Percentiles rank a stretch among this genome's conserved stretches.
phyloP scores from a whole-genome alignment of 2,329 filamentous ascomycete genomes.

The Beauveria scarabaeidicola region DNA sequence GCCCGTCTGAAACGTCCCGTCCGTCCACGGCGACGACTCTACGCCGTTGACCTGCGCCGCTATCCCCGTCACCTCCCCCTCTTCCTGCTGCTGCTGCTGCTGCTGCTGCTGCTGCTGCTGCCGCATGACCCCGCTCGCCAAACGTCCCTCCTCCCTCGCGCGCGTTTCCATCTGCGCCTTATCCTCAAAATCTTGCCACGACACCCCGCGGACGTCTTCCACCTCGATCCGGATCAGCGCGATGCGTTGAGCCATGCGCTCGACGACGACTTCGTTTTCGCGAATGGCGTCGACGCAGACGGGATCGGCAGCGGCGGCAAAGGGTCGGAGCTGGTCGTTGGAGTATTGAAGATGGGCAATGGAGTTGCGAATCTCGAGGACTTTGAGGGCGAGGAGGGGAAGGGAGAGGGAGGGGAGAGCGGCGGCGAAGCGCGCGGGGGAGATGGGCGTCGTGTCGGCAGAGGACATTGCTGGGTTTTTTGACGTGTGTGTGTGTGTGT shows the following conservation, averaged over 20 bases:
- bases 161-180: conserved; percentile 26
- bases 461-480: conserved; percentile 42
- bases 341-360: conserved; percentile 66
- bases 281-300: conserved; percentile 63
- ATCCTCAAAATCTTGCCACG: conserved; percentile 49
- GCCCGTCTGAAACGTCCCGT: conserved; percentile 56
- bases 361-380: conserved; percentile 66
- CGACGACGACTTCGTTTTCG: conserved; percentile 63
- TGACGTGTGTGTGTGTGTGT: neutral
- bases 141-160: neutral
- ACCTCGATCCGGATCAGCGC: conserved; percentile 57
- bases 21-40: conserved; percentile 43
- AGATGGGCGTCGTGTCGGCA: conserved; percentile 53
- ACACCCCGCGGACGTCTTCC: conserved; percentile 42
- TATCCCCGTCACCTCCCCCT: neutral
- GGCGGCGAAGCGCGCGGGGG: conserved; percentile 52
- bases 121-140: neutral
- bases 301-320: conserved; percentile 42
- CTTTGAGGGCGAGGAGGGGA: conserved; percentile 61
- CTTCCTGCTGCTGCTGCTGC: neutral
- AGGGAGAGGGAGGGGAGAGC: conserved; percentile 60
- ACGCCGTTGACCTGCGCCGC: neutral
- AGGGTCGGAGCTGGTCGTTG: conserved; percentile 64
- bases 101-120: neutral
- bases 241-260: conserved; percentile 58